Percentiles rank a stretch among this genome's conserved stretches.
Conservation (phyloP, 768 basidiomycete species). For the Boletus reticulatus region DNA sequence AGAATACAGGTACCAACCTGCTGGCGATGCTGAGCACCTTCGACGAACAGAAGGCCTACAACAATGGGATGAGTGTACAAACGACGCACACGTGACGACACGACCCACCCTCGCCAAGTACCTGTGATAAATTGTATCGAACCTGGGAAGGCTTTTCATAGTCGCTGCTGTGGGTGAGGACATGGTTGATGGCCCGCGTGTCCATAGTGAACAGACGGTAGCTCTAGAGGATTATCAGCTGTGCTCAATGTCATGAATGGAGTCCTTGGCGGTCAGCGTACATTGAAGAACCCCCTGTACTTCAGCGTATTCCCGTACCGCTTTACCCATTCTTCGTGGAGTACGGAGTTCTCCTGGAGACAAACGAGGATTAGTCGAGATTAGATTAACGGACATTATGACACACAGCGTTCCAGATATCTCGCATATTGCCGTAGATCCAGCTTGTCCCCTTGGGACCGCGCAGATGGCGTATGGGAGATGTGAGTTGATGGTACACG, state of each 20-base stretch:
- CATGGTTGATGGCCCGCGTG: slow-evolving; percentile 57
- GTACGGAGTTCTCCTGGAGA: background rate
- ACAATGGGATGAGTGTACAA: background rate
- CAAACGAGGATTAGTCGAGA: background rate
- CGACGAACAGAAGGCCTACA: slow-evolving; percentile 48
- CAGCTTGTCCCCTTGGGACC: slow-evolving; percentile 42
- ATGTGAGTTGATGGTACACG: slow-evolving; percentile 36
- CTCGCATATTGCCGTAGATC: slow-evolving; percentile 49
- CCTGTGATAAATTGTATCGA: background rate
- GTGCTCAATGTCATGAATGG: too few species aligned
- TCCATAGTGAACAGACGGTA: slow-evolving; percentile 56
- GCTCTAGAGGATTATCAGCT: slow-evolving; percentile 13
- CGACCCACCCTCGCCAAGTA: slow-evolving; percentile 2
- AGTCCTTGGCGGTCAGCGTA: background rate
- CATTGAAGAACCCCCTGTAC: slow-evolving; percentile 12
- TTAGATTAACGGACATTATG: background rate
- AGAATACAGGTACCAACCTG: slow-evolving; percentile 27
- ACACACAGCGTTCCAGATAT: slow-evolving; percentile 43
- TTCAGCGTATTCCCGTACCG: slow-evolving; percentile 10
- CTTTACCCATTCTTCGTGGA: slow-evolving; percentile 18
- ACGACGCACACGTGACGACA: background rate
- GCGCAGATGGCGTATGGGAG: slow-evolving; percentile 46
- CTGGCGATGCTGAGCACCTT: slow-evolving; percentile 38
- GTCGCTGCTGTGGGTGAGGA: slow-evolving; percentile 48
- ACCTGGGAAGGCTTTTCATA: slow-evolving; percentile 46